A percentile compares a stretch with the other conserved stretches of the same genome.
Evolutionary conservation across 2,329 filamentous ascomycete genomes (phyloP).

Genomic region (Penicillium concentricum): DNA sequence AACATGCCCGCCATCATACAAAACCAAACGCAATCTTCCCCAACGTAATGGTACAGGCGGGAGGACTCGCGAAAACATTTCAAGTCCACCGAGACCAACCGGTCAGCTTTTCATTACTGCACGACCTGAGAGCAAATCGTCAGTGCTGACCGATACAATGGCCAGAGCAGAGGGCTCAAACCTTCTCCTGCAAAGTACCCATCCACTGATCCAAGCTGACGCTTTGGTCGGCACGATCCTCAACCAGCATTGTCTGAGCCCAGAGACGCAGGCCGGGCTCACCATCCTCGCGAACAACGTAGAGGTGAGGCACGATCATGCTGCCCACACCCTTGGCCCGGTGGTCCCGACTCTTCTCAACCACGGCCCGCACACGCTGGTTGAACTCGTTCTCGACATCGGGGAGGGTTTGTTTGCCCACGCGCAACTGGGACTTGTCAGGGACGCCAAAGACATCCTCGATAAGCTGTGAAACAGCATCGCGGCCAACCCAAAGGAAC

Average conservation of each 20-base stretch:
- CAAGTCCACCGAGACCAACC: neutral
- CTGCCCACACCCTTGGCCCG: conserved; percentile 83
- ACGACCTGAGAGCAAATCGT: conserved; percentile 11
- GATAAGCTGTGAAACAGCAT: conserved; percentile 85
- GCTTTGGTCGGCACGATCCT: conserved; percentile 91
- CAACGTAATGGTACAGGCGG: conserved; percentile 22
- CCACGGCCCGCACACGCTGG: conserved; percentile 83
- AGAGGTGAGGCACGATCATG: conserved; percentile 88
- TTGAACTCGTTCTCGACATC: conserved; percentile 95
- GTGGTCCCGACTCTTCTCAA: conserved; percentile 90
- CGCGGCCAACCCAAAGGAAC: conserved; percentile 93
- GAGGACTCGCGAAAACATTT: neutral
- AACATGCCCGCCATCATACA: conserved; percentile 11
- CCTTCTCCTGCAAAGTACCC: conserved; percentile 91
- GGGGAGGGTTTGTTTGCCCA: conserved; percentile 85
- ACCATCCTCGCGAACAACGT: conserved; percentile 90
- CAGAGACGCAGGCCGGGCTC: conserved; percentile 93
- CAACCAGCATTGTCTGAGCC: conserved; percentile 93
- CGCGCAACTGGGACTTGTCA: conserved; percentile 79
- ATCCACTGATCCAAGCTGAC: conserved; percentile 93
- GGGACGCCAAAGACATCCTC: conserved; percentile 85
- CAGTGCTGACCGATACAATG: conserved; percentile 6
- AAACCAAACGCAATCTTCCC: conserved; percentile 12
- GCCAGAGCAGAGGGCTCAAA: conserved; percentile 45
- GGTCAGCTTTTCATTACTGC: conserved; percentile 7